A percentile compares a stretch with the other conserved stretches of the same genome.
phyloP scores from a whole-genome alignment of 768 basidiomycete species.

The Lactifluus piperatus region DNA sequence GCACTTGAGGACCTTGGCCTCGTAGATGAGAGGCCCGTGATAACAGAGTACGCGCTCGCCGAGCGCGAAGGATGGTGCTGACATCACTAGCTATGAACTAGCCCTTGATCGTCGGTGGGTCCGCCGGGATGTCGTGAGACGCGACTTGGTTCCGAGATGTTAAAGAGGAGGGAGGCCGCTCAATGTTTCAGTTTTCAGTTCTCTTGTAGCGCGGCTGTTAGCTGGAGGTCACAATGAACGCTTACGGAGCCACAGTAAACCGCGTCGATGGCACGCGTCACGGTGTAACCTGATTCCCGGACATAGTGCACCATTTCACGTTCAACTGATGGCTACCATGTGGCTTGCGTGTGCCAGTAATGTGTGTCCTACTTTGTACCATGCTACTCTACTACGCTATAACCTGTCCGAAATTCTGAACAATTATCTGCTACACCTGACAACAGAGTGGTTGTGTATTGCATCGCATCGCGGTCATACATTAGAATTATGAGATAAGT shows the following conservation, averaged over 20 bases:
- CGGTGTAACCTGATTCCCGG: too few species aligned
- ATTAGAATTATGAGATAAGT: background rate
- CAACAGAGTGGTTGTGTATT: too few species aligned
- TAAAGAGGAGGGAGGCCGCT: background rate
- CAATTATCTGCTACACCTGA: too few species aligned
- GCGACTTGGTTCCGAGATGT: background rate
- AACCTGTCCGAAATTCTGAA: background rate
- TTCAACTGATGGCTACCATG: too few species aligned
- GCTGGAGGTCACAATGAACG: background rate
- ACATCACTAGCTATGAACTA: conserved; percentile 2
- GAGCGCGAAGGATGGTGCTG: conserved; percentile 3
- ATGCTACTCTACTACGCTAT: too few species aligned
- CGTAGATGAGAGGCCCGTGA: conserved; percentile 92
- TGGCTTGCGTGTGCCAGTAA: too few species aligned
- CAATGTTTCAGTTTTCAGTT: background rate
- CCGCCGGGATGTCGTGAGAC: background rate
- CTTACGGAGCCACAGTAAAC: background rate
- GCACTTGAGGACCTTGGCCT: conserved; percentile 78
- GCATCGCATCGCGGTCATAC: background rate
- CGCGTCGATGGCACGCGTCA: background rate
- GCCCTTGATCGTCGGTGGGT: background rate
- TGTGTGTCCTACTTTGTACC: too few species aligned
- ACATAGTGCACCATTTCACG: too few species aligned
- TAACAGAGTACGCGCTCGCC: conserved; percentile 82
- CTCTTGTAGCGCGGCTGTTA: background rate